phyloP scores from a whole-genome alignment of 2,329 filamentous ascomycete species.

The Coniochaeta ligniaria region DNA sequence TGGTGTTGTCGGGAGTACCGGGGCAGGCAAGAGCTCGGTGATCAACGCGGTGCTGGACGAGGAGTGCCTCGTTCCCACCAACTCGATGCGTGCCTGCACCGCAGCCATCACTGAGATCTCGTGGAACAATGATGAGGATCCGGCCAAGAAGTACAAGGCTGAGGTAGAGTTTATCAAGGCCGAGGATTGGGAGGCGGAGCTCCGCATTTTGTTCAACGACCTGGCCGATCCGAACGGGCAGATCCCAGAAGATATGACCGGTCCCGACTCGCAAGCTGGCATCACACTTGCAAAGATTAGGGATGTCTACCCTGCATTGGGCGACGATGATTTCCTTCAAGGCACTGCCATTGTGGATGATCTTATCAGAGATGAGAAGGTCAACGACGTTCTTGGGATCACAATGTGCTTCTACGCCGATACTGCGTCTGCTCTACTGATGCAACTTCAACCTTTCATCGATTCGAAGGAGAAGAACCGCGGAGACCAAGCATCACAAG shows the following conservation, averaged over 20 bases:
- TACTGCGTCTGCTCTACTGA: background rate
- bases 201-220: slow-evolving; percentile 40
- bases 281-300: background rate
- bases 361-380: background rate
- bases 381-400: background rate
- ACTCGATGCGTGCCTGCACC: slow-evolving; percentile 54
- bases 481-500: background rate
- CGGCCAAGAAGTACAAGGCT: slow-evolving; percentile 35
- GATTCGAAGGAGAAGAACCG: background rate
- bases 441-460: background rate
- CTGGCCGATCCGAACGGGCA: slow-evolving; percentile 15
- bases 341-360: background rate
- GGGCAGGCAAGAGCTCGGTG: slow-evolving; percentile 52
- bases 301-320: background rate
- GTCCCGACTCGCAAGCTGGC: background rate
- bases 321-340: too few relatives aligned
- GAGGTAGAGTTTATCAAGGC: slow-evolving; percentile 50
- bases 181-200: slow-evolving; percentile 45
- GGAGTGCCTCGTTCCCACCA: slow-evolving; percentile 28
- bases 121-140: slow-evolving; percentile 39
- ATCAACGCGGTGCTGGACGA: slow-evolving; percentile 57
- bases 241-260: background rate
- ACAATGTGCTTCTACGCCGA: background rate
- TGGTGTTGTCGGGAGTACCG: slow-evolving; percentile 53
- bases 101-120: slow-evolving; percentile 54